Evolutionary conservation across 768 basidiomycete species (phyloP), one percentile per base, ranked within the genome.

Genomic region (Dentipellis fragilis): DNA sequence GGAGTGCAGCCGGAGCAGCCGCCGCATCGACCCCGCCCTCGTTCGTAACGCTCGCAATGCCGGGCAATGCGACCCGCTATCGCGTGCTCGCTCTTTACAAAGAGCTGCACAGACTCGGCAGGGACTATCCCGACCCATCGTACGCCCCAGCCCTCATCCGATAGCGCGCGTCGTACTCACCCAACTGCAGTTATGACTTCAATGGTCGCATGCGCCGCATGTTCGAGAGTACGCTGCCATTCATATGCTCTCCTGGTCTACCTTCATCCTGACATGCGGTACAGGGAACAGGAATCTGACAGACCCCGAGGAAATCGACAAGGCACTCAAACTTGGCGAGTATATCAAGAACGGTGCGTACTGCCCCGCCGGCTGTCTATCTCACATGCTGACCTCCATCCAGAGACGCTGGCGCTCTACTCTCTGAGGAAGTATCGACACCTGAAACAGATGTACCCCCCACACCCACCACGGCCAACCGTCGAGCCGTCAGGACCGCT

Each of bases 41-140:
- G 29, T 29, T 29, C 29, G 29, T 29, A 29, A 29, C 29, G 29
- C 29, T 29, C 29, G 29, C 29, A 29, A 29, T 84, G 81, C 73
- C 77, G 59, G 70, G 68, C 62, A 75, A 70, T 56, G 67, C 74
- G 17, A 76, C 79, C 46, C 80, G 88, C 22, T 67, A 81, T 45
- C 79, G 87, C 37, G 87, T 81, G 1, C 70, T 90, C 7, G 76
- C 81, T 0, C 71, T 92, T 34, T 93, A 92, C 73, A 93, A 91
- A 65, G 87, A 91, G 64, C 77, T 93, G 8, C 83, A 85, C 60
- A 75, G 87, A 55, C 78, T 93, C 1, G 89, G 89, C 3, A 76
- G 85, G 57, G 88, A 92, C 49, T 90, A 91, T 60, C 86, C 86
- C 37, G 89, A 93, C 65, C 82, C 87, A 48, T 78, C 80, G 89